Evolutionary conservation across 2,329 filamentous ascomycete genomes (phyloP), one percentile per base, ranked within the genome.

Genomic region (Microdochium paspali): DNA sequence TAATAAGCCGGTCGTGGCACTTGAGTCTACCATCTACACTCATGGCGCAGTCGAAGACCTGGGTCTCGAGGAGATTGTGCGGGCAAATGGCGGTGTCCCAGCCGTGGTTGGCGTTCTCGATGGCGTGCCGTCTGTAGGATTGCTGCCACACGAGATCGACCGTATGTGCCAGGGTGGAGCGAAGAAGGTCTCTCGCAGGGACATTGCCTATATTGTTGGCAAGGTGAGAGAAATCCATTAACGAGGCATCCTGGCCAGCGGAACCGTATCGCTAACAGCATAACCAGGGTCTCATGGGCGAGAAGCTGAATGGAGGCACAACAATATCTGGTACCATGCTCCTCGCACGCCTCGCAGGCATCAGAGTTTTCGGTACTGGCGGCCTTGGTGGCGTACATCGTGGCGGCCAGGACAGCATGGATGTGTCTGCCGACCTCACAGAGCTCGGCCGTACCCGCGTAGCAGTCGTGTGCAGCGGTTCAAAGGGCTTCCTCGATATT

Each of bases 21-120:
- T 98, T 4, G 93, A 98, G 66, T 90, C 88, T 2, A 95, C 93
- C 4, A 97, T 98, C 56, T 97, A 98, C 66, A 98, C 93, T 1
- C 93, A 98, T 67, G 90, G 90, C 35, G 82, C 85, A 21, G 73
- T 98, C 13, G 78, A 81, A 28, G 74, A 77, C 43, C 69, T 80
- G 20, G 77, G 84, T 44, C 79, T 97, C 50, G 88, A 96, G 60
- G 81, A 83, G 12, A 75, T 94, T 35, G 86, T 97, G 45, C 85
- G 93, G 43, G 72, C 75, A 35, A 79, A 90, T 65, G 93, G 93
- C 32, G 89, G 77, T 15, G 77, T 96, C 13, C 93, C 93, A 2
- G 93, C 93, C 25, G 95, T 94, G 2, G 87, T 96, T 61, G 93
- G 89, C 35, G 79, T 98, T 46, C 69, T 97, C 3, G 81, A 90